Base-by-base conservation (phyloP, 352 stramenopile genomes). In the Phytophthora aleatoria region DNA sequence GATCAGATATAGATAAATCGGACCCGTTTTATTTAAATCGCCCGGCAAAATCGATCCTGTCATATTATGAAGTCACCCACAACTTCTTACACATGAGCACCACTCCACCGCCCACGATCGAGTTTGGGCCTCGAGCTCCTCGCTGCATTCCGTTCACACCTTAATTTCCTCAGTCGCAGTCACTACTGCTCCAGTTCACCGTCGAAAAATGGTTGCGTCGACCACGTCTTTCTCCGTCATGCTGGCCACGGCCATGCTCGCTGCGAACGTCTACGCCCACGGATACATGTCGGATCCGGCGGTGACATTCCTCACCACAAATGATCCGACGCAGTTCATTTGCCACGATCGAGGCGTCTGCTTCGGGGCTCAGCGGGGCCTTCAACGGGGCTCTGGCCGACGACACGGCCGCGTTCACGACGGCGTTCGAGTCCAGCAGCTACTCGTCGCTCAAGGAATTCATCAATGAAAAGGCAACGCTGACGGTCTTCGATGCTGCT, bases 241-340 rank as follows among this genome's bases (percentile, higher is more conserved):
- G 53, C 13, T 64, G 10, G 57, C 56, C 12, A 56, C 57, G 31
- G 49, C 55, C 30, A 54, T 74, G 42, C 48, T 73, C 44, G n/a
- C 61, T 30, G 47, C 44, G 41, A 67, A 50, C n/a, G 69, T 69
- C 2, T 27, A 73, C 36, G 66, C 53, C 11, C 66, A 73, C 44
- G 60, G 66, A 36, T 67, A 31, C 55, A 69, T 73, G 66, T 69
- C 60, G 20, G 56, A 43, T 24, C 66, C 66, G 7, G 52, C 61
- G 39, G 51, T 68, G 30, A 52, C 60, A 35, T 73, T 73, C 58
- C 54, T 59, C 20, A 60, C 58, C 24, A 15, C 27, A 9, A 59
- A 59, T 15, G 64, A 72, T 35, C 67, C 60, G 7, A 68, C 58
- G 51, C 58, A 67, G 45, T 72, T 64, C 47, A 67, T 67, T 20